phyloP scores from a whole-genome alignment of 345 rosid genomes.

The Aurinia saxatilis region DNA sequence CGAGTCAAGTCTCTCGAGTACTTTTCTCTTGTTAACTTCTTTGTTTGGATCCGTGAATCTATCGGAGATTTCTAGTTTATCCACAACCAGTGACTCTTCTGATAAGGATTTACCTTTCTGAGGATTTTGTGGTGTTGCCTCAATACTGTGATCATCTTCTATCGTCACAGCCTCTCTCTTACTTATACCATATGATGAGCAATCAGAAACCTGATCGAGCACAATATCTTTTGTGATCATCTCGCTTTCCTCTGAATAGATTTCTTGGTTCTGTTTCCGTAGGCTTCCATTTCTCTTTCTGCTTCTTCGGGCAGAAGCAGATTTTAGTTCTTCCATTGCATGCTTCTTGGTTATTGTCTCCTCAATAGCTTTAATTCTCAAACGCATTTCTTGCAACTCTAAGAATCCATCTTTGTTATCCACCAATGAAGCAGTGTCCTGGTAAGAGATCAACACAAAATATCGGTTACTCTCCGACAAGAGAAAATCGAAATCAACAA shows the following conservation, averaged over 20 bases:
- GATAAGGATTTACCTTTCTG: constrained; percentile 43
- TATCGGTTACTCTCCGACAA: neutral
- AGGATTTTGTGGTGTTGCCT: constrained; percentile 34
- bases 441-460: constrained; percentile 13
- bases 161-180: constrained; percentile 52
- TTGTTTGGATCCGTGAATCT: constrained; percentile 47
- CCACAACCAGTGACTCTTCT: constrained; percentile 66
- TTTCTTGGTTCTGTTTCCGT: constrained; percentile 42
- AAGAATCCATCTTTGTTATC: constrained; percentile 20
- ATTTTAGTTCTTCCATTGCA: constrained; percentile 45
- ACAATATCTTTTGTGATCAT: constrained; percentile 87
- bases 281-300: constrained; percentile 28
- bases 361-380: constrained; percentile 61
- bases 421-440: constrained; percentile 33
- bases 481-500: neutral
- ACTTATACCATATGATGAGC: constrained; percentile 68
- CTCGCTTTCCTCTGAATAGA: constrained; percentile 42
- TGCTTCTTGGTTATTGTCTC: constrained; percentile 47
- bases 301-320: constrained; percentile 28
- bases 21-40: constrained; percentile 53
- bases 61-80: constrained; percentile 62
- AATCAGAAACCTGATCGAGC: constrained; percentile 87
- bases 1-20: constrained; percentile 83
- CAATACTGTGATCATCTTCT: constrained; percentile 49
- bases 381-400: constrained; percentile 48